Evolutionary conservation across 116 monocot species (phyloP).

Genomic region (Trichopus zeylanicus): DNA sequence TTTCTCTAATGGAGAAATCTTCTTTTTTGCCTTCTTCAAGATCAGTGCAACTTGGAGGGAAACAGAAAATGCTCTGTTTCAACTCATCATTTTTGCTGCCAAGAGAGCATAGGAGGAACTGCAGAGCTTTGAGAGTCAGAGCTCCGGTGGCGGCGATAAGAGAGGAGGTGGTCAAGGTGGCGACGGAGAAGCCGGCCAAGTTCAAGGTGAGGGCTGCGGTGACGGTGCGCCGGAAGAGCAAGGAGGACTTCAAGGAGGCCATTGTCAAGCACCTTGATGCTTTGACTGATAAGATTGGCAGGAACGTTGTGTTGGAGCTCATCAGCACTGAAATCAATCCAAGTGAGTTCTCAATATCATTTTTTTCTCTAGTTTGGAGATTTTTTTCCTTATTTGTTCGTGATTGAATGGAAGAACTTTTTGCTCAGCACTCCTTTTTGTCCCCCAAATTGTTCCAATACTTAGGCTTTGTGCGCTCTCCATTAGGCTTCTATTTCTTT

Average conservation of each 20-base stretch:
- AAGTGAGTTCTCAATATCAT: slow-evolving; percentile 30
- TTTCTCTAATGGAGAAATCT: background rate
- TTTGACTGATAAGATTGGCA: slow-evolving; percentile 65
- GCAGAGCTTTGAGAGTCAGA: background rate
- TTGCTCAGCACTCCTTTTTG: no score
- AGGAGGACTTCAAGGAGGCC: slow-evolving; percentile 59
- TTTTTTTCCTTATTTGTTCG: background rate
- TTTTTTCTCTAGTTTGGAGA: background rate
- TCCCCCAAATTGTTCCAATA: no score
- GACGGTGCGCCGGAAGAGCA: slow-evolving; percentile 66
- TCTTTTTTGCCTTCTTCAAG: background rate
- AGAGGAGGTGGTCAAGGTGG: background rate
- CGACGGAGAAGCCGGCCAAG: slow-evolving; percentile 20
- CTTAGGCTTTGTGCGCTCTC: no score
- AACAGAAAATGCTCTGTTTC: slow-evolving; percentile 5
- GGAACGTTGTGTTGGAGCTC: slow-evolving; percentile 68
- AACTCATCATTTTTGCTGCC: background rate
- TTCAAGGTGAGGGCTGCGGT: slow-evolving; percentile 54
- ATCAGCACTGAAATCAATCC: slow-evolving; percentile 68
- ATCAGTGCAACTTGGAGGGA: background rate
- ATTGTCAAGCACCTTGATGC: slow-evolving; percentile 58
- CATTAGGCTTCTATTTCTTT: no score
- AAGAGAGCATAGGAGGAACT: background rate
- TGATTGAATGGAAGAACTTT: no score
- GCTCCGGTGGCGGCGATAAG: background rate